Evolutionary conservation across 225 moss, liverwort and hornwort genomes (phyloP).

Genomic region (Sphagnum contortum): DNA sequence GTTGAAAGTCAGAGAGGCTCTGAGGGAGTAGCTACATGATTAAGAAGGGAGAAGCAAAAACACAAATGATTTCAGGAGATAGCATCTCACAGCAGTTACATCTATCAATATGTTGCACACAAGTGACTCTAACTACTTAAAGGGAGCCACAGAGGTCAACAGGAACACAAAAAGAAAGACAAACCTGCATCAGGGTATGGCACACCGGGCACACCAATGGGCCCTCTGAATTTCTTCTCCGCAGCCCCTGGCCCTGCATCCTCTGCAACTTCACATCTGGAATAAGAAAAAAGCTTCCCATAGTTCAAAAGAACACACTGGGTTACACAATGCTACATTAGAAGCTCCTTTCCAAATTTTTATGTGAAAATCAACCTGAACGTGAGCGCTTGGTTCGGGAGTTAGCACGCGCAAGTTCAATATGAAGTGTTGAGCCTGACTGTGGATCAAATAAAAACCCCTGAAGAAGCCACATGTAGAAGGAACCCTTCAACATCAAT

Average conservation of each 20-base stretch:
- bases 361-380: constrained; percentile 44
- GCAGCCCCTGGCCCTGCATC: constrained; percentile 36
- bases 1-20: too few relatives aligned
- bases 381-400: constrained; percentile 73
- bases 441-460: constrained; percentile 82
- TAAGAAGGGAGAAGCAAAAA: too few relatives aligned
- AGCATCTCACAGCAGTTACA: too few relatives aligned
- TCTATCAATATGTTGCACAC: too few relatives aligned
- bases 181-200: constrained; percentile 60
- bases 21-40: too few relatives aligned
- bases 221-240: constrained; percentile 69
- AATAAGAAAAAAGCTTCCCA: constrained; percentile 1
- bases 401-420: constrained; percentile 82
- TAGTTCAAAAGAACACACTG: too few relatives aligned
- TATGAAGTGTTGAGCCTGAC: constrained; percentile 76
- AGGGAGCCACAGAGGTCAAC: too few relatives aligned
- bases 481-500: too few relatives aligned
- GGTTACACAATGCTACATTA: too few relatives aligned
- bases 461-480: constrained; percentile 14
- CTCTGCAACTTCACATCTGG: constrained; percentile 27
- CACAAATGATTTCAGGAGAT: too few relatives aligned
- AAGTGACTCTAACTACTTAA: too few relatives aligned
- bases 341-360: too few relatives aligned
- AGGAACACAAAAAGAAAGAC: background rate
- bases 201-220: constrained; percentile 48